Evolutionary conservation across 2,329 filamentous ascomycete species (phyloP), one percentile per base, ranked within the genome.

Genomic region (Nemania sp.): DNA sequence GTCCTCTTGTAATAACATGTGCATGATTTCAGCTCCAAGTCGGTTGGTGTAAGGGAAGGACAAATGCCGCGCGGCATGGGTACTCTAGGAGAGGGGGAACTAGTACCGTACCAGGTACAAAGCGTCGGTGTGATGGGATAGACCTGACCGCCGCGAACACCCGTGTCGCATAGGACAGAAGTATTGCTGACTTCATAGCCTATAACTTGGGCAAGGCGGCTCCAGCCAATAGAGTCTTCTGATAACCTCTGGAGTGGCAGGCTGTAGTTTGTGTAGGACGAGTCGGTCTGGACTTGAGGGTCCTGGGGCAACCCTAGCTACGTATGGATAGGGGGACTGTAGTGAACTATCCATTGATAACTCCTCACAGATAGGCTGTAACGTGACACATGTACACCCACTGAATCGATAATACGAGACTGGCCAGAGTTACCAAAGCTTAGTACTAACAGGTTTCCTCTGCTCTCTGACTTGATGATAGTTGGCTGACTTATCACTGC

Each of bases 231-330:
- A n/a, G 43, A 10, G 20, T 12, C 35, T 55, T 34, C 21, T 11
- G 25, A 7, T 29, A 29, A 13, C 25, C 10, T 34, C 21, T 34
- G 15, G 17, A 32, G 20, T 21, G 20, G 15, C 21, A 49, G 42
- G 34, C 45, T 56, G 13, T 7, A 34, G 53, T 56, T 56, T 56
- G 53, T 42, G 53, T 55, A n/a, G 4, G 43, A 40, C 53, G 20
- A 40, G 43, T 43, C 32, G 35, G 5, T 13, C 42, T 32, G 20
- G 15, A 12, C 20, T 37, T 21, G 29, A 21, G 45, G 11, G 3
- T n/a, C 10, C 43, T 34, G 34, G 11, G 45, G 35, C 21, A 5
- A 32, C n/a, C 45, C 45, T 34, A 17, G 21, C n/a, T n/a, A 47
- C 52, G 37, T 32, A 18, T 29, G 47, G 9, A 46, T 37, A 46